Percentiles rank a stretch among this genome's conserved stretches.
Evolutionary conservation across 2,329 filamentous ascomycete genomes (phyloP).

Genomic region (Diaporthe caulivora): DNA sequence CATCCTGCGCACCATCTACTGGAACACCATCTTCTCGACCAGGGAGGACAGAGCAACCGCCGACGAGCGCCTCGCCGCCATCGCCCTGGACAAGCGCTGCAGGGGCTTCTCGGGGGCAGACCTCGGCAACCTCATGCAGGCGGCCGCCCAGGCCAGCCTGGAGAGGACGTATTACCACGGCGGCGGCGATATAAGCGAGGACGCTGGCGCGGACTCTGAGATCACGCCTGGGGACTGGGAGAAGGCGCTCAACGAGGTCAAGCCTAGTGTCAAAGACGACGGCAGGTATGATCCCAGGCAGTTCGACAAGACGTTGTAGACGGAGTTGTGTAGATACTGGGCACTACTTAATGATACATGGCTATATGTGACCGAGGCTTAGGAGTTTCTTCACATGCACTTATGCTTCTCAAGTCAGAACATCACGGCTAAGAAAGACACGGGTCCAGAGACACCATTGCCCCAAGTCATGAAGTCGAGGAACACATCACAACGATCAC

Average conservation of each 20-base stretch:
- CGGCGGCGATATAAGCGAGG: slow-evolving; percentile 37
- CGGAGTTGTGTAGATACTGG: no score
- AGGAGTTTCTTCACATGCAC: not conserved
- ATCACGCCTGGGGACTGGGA: slow-evolving; percentile 64
- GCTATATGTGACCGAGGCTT: not conserved
- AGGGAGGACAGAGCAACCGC: slow-evolving; percentile 43
- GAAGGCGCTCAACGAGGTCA: slow-evolving; percentile 60
- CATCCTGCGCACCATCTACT: slow-evolving; percentile 80
- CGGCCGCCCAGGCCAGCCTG: slow-evolving; percentile 54
- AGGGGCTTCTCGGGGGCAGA: slow-evolving; percentile 81
- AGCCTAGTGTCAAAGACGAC: slow-evolving; percentile 63
- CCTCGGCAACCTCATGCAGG: slow-evolving; percentile 64
- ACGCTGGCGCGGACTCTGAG: slow-evolving; percentile 46
- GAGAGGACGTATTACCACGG: slow-evolving; percentile 45
- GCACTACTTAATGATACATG: not conserved
- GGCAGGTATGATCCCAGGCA: slow-evolving; percentile 53
- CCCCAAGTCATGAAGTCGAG: no score
- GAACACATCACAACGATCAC: not conserved
- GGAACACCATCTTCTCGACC: slow-evolving; percentile 64
- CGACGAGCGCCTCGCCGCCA: slow-evolving; percentile 59
- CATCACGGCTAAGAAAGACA: not conserved
- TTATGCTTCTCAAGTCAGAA: not conserved
- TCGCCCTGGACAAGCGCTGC: slow-evolving; percentile 78
- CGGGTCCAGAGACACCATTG: no score
- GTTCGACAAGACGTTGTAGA: slow-evolving; percentile 34